phyloP scores from a whole-genome alignment of 192 early-diverging fungal species.

The Coemansia biformis region DNA sequence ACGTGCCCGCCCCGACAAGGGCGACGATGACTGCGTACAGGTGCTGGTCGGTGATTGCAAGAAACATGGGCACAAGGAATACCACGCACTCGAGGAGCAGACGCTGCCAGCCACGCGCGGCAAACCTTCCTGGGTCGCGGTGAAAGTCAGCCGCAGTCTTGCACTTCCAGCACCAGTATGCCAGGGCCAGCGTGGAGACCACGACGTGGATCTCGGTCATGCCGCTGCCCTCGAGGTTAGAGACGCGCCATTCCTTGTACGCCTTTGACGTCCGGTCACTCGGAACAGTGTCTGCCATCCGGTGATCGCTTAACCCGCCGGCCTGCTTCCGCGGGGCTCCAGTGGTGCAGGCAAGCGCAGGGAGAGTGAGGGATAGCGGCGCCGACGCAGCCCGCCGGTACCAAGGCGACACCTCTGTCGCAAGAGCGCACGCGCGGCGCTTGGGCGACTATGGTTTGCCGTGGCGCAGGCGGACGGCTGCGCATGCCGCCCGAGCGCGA shows the following conservation, averaged over 20 bases:
- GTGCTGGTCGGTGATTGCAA: conserved; percentile 31
- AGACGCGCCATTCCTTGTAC: conserved; percentile 50
- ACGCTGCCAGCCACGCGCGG: conserved; percentile 15
- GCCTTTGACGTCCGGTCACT: conserved; percentile 42
- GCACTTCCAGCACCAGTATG: conserved; percentile 52
- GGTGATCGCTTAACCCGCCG: neutral
- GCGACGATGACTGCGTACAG: conserved; percentile 16
- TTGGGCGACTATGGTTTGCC: too few relatives aligned
- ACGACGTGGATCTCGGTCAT: conserved; percentile 44
- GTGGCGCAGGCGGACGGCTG: too few relatives aligned
- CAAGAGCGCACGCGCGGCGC: too few relatives aligned
- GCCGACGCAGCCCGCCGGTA: too few relatives aligned
- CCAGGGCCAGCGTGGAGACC: conserved; percentile 33
- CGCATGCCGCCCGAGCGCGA: too few relatives aligned
- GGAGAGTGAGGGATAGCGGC: neutral
- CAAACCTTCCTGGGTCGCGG: conserved; percentile 19
- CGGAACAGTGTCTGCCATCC: conserved; percentile 3
- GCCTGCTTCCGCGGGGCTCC: too few relatives aligned
- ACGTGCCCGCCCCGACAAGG: conserved; percentile 15
- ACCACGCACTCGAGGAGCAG: conserved; percentile 30
- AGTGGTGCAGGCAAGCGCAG: neutral
- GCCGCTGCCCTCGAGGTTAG: conserved; percentile 36
- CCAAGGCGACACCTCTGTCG: too few relatives aligned
- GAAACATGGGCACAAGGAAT: conserved; percentile 42
- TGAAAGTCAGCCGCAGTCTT: conserved; percentile 48